Evolutionary conservation across 345 rosid species (phyloP), one percentile per base, ranked within the genome.

Genomic region (Pelargonium nanum): DNA sequence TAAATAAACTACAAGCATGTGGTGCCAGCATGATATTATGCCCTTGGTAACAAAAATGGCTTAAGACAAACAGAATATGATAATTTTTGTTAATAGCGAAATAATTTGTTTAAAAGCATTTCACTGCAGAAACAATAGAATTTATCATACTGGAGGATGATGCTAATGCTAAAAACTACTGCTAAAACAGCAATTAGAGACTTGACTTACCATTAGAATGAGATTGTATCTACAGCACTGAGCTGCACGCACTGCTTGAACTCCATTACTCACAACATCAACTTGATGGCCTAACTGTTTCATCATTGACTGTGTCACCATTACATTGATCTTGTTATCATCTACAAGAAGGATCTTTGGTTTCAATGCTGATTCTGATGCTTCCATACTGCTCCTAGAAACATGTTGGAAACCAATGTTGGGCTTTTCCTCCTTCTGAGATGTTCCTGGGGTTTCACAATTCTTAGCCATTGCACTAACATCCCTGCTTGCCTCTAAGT

Each of bases 271-370:
- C 50, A 86, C 96, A 21, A 85, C 86, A 68, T 82, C 95, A 55
- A 92, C 77, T 25, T 70, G 51, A 67, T 92, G 83, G 45, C 96
- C 96, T 57, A 92, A 61, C 67, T 81, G 93, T 68, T 85, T 86
- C 93, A 89, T 89, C 98, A 92, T 92, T 8, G 93, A 78, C 52
- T 62, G 74, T 2, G 95, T 74, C 67, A 89, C 98, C 86, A 83
- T 85, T 63, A 89, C 83, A 72, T 92, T 92, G 65, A 89, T 85
- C 74, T 82, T 89, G 74, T 89, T 89, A 71, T 91, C 98, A 80
- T 91, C 98, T 51, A 86, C 98, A n/a, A 91, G 92, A 53, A 91
- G 87, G 60, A 92, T 89, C 81, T 79, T 87, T 22, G 98, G 96
- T 73, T 67, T 78, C 51, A 73, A n/a, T 19, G 62, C 69, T 26